phyloP scores from a whole-genome alignment of 768 basidiomycete genomes.

The Auriscalpium microsporum region DNA sequence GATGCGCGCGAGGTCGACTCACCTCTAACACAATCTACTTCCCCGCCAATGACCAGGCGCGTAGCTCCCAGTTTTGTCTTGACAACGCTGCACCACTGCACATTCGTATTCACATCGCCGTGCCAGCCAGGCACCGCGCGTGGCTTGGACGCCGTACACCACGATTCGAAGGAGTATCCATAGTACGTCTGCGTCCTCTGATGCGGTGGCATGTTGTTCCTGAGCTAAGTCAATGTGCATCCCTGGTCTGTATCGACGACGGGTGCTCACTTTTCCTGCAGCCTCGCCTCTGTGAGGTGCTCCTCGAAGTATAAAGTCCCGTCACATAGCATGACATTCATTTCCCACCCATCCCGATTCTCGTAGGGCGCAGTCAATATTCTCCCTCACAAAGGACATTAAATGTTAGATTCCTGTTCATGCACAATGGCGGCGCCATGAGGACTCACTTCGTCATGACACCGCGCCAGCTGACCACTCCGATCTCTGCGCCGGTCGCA shows the following conservation, averaged over 20 bases:
- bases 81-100: constrained; percentile 86
- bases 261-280: constrained; percentile 54
- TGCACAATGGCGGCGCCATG: background rate
- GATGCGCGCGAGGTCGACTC: constrained; percentile 8
- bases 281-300: constrained; percentile 47
- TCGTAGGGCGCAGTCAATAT: constrained; percentile 81
- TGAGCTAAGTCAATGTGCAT: constrained; percentile 21
- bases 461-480: constrained; percentile 69
- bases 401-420: background rate
- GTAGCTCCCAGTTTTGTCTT: constrained; percentile 73
- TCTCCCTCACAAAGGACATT: constrained; percentile 37
- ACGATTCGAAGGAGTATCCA: constrained; percentile 87
- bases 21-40: constrained; percentile 88
- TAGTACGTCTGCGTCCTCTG: constrained; percentile 66
- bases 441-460: constrained; percentile 70
- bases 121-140: constrained; percentile 47
- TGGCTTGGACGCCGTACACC: constrained; percentile 49
- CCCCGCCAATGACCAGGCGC: constrained; percentile 75
- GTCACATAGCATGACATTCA: constrained; percentile 73
- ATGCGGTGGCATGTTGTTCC: constrained; percentile 56
- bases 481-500: constrained; percentile 36
- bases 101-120: constrained; percentile 78
- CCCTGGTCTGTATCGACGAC: background rate
- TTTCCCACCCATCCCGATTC: constrained; percentile 66
- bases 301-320: constrained; percentile 73